Evolutionary conservation across 2,329 filamentous ascomycete species (phyloP), one percentile per base, ranked within the genome.

Genomic region (Curvularia lunata): DNA sequence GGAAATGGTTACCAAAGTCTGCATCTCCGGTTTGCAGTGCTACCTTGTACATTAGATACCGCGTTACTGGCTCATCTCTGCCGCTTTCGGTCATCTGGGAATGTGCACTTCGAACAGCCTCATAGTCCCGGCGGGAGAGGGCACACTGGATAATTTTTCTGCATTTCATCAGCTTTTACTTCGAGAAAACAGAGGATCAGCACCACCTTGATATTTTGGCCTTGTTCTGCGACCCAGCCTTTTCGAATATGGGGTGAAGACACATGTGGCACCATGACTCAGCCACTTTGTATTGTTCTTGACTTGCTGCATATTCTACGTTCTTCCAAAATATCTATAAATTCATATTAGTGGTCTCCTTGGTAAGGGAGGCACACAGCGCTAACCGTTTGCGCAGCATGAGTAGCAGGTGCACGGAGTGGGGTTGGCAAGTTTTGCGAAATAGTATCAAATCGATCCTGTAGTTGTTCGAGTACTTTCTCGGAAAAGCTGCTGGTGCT

Each of bases 311-410:
- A 1, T 80, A 76, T 51, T 92, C 89, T n/a, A 91, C 81, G 25
- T 83, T 85, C 75, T 92, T 95, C 92, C 92, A 97, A 3, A 97
- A 78, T 3, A 97, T 75, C 90, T 94, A 55, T 7, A 23, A 28
- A 10, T 27, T 12, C 43, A 23, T 25, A 3, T 53, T 41, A 53
- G 13, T 13, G 37, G 40, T n/a, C 5, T 9, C 8, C 6, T 6
- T 10, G 23, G 25, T 18, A 45, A 1, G 16, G 5, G 10, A 16
- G 10, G 5, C 18, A 16, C 3, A 5, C 5, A 6, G 18, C 27
- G 74, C 84, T 65, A 70, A 90, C 87, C 32, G 86, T 89, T 65
- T 91, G 88, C 6, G 85, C 84, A 32, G 88, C 88, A 61, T 87
- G 85, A 12, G 90, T 86, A 5, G 87, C 86, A 61, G 85, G 82